Conservation (phyloP, 805 yeast genomes). For the Candida qinlingensis region DNA sequence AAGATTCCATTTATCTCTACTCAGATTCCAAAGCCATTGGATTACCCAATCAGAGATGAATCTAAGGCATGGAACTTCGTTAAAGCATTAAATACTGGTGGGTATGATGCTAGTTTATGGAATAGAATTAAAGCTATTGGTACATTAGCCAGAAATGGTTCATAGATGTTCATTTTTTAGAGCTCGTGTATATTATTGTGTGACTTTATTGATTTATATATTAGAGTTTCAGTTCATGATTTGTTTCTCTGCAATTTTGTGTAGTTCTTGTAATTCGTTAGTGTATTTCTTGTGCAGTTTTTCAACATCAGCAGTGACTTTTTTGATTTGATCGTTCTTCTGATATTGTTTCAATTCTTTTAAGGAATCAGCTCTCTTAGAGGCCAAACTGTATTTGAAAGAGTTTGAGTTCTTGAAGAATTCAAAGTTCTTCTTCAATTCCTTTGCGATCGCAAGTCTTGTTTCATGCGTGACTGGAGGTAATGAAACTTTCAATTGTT, state of each 20-base stretch:
- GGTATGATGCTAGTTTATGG: slow-evolving; percentile 76
- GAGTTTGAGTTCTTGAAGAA: slow-evolving; percentile 47
- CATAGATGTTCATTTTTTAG: neutral
- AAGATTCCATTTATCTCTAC: slow-evolving; percentile 73
- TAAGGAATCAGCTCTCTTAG: slow-evolving; percentile 53
- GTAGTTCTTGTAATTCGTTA: slow-evolving; percentile 49
- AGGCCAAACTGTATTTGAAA: slow-evolving; percentile 43
- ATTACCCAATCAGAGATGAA: slow-evolving; percentile 83
- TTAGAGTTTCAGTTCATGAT: slow-evolving; percentile 19
- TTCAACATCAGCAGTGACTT: slow-evolving; percentile 58
- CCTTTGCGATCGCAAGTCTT: slow-evolving; percentile 47
- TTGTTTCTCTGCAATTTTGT: slow-evolving; percentile 50
- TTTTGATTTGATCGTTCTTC: slow-evolving; percentile 51
- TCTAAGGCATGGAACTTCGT: slow-evolving; percentile 88
- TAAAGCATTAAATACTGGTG: slow-evolving; percentile 72
- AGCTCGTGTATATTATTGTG: no score
- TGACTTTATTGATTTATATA: neutral
- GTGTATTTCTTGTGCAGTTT: slow-evolving; percentile 60
- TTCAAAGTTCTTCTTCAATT: slow-evolving; percentile 63
- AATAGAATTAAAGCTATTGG: slow-evolving; percentile 52
- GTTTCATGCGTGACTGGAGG: slow-evolving; percentile 73
- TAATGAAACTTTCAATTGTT: slow-evolving; percentile 64
- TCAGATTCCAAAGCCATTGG: slow-evolving; percentile 80
- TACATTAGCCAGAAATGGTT: slow-evolving; percentile 45
- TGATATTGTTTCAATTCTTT: slow-evolving; percentile 47